Base-by-base conservation (phyloP, 805 yeast species). In the Myxozyma neotropica region DNA sequence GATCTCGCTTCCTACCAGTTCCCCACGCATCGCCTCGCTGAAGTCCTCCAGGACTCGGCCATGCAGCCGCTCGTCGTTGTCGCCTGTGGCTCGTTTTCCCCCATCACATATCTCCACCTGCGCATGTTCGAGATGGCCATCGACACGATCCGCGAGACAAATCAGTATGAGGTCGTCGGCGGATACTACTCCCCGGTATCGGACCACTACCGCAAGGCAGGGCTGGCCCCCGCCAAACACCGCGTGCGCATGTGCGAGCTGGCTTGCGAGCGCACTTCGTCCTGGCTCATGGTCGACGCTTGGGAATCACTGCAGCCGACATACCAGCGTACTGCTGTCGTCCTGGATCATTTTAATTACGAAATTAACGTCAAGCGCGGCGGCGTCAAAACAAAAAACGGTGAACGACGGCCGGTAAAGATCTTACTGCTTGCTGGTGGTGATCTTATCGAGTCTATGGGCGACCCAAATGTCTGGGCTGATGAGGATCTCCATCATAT, bases 391-490 rank as follows among this genome's bases (percentile, higher is more conserved):
- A 81, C 83, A 27, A 47, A 69, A 23, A 50, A 69, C 19, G 80
- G 80, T 44, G 73, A 72, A 61, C 73, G 78, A 8, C 80, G 90
- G 57, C 97, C 96, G 24, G 96, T 88, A 55, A 93, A 93, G 72
- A 87, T 94, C 69, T 93, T 94, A 98, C 80, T 94, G 56, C 78
- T 94, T 42, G 99, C 99, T 0, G 99, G 99, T 53, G 99, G 99
- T 44, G 99, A 94, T 74, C 81, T 94, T 67, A 94, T 94, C 55
- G 99, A 94, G 73, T 86, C 95, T 45, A 94, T 94, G 98, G 99
- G 99, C n/a, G 99, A 94, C 74, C 98, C 99, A 23, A 94, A 93
- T 69, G 99, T 94, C 39, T 94, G 99, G 99, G 96, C 96, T 1
- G 98, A 93, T 72, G 87, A 82, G 58, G 99, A 94, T 74, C 79